Percentiles rank a stretch among this genome's conserved stretches.
These are phyloP conservation scores for Cicer cuneatum DNA, from an alignment of 306 rosid genomes.

Conservation along the genomic window DNA sequence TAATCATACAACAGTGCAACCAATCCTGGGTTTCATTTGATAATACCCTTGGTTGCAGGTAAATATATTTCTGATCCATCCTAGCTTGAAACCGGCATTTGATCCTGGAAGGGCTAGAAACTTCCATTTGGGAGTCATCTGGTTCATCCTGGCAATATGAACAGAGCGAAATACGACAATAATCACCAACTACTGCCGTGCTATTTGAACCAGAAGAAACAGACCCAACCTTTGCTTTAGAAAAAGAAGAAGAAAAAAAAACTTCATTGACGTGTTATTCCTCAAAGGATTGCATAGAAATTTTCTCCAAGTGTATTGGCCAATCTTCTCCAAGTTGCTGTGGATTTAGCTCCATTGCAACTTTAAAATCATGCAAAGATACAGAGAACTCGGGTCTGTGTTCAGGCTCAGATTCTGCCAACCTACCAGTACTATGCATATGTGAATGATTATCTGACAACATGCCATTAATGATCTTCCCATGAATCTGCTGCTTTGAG, in stretches of 20 bases:
- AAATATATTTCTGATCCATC: slow-evolving; percentile 58
- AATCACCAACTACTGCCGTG: slow-evolving; percentile 48
- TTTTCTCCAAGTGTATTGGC: slow-evolving; percentile 88
- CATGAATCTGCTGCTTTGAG: slow-evolving; percentile 75
- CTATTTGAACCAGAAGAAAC: slow-evolving; percentile 59
- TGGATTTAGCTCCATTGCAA: slow-evolving; percentile 95
- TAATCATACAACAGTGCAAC: slow-evolving; percentile 76
- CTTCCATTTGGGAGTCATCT: slow-evolving; percentile 53
- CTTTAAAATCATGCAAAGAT: slow-evolving; percentile 87
- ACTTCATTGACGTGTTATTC: slow-evolving; percentile 58
- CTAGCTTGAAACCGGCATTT: slow-evolving; percentile 52
- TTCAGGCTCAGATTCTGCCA: slow-evolving; percentile 59
- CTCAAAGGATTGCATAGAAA: slow-evolving; percentile 72
- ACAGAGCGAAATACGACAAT: slow-evolving; percentile 32
- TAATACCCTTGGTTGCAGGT: slow-evolving; percentile 59
- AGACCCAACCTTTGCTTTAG: slow-evolving; percentile 52
- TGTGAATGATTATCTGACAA: slow-evolving; percentile 78
- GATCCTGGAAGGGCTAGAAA: slow-evolving; percentile 49
- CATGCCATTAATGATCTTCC: slow-evolving; percentile 77
- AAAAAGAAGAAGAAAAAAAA: slow-evolving; percentile 30
- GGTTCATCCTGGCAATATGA: slow-evolving; percentile 56
- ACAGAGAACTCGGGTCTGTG: slow-evolving; percentile 53
- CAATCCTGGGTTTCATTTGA: slow-evolving; percentile 61
- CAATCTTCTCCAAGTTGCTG: slow-evolving; percentile 97
- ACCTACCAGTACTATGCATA: slow-evolving; percentile 55